Conservation (phyloP, 768 basidiomycete species). For the Russula emetica region DNA sequence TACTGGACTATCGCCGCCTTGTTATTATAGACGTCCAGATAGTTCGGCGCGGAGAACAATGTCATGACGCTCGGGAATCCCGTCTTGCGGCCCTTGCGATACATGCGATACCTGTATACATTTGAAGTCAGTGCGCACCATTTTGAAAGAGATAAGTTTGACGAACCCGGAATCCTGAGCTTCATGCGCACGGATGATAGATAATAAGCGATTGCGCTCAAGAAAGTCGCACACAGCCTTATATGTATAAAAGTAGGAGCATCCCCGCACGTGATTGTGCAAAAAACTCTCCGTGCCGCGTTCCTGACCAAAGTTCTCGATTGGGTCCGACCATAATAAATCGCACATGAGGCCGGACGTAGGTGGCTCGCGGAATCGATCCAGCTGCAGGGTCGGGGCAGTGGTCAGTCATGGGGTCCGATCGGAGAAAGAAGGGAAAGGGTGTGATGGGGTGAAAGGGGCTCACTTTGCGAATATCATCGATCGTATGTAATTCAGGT, state of each 20-base stretch:
- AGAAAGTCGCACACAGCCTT: constrained; percentile 96
- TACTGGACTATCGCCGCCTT: constrained; percentile 99
- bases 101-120: constrained; percentile 82
- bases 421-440: neutral
- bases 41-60: constrained; percentile 97
- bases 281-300: constrained; percentile 85
- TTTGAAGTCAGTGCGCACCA: neutral
- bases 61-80: constrained; percentile 99
- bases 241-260: constrained; percentile 94
- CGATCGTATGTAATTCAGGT: constrained; percentile 91
- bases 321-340: constrained; percentile 96
- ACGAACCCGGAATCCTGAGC: constrained; percentile 90
- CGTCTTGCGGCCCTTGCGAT: constrained; percentile 96
- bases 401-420: constrained; percentile 4
- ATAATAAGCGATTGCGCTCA: constrained; percentile 92
- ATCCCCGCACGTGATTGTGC: constrained; percentile 95
- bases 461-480: constrained; percentile 84
- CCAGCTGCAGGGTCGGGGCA: constrained; percentile 55
- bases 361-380: constrained; percentile 97
- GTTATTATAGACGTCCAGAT: constrained; percentile 98
- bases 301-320: constrained; percentile 95
- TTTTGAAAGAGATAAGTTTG: neutral
- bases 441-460: neutral
- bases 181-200: constrained; percentile 96
- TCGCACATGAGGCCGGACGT: constrained; percentile 98